A percentile compares a stretch with the other conserved stretches of the same genome.
phyloP scores from a whole-genome alignment of 768 basidiomycete species.

The Tricholoma hemisulphureum region DNA sequence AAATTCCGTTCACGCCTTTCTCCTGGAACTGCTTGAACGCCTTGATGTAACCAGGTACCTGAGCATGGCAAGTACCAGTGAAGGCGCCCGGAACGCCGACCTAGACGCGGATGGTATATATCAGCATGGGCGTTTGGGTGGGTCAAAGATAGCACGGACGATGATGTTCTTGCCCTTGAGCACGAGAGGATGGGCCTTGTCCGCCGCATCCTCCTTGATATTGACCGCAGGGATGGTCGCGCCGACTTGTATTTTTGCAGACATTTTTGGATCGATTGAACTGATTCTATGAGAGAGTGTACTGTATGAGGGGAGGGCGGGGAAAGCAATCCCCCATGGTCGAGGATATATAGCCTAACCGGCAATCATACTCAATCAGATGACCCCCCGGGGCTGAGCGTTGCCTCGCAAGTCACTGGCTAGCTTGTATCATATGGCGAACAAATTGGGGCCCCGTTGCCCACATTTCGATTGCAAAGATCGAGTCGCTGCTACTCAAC shows the following conservation, averaged over 20 bases:
- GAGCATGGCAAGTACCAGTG: slow-evolving; percentile 66
- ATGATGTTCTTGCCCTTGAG: slow-evolving; percentile 63
- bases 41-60: slow-evolving; percentile 63
- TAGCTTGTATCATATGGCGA: too few relatives aligned
- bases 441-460: too few relatives aligned
- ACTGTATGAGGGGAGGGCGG: too few relatives aligned
- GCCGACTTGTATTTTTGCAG: slow-evolving; percentile 46
- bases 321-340: too few relatives aligned
- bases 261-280: not conserved
- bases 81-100: slow-evolving; percentile 79
- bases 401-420: too few relatives aligned
- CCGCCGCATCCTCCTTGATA: slow-evolving; percentile 61
- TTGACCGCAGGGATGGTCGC: slow-evolving; percentile 45
- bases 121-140: not conserved
- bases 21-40: slow-evolving; percentile 68
- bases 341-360: too few relatives aligned
- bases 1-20: slow-evolving; percentile 72
- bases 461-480: too few relatives aligned
- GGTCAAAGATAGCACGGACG: slow-evolving; percentile 34
- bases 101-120: slow-evolving; percentile 27
- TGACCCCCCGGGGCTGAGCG: too few relatives aligned
- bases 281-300: too few relatives aligned
- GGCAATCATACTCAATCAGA: too few relatives aligned
- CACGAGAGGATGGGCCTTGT: slow-evolving; percentile 39
- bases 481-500: too few relatives aligned